Base-by-base conservation (phyloP, 208 protist genomes). In the Trypanosoma platydactyli region DNA sequence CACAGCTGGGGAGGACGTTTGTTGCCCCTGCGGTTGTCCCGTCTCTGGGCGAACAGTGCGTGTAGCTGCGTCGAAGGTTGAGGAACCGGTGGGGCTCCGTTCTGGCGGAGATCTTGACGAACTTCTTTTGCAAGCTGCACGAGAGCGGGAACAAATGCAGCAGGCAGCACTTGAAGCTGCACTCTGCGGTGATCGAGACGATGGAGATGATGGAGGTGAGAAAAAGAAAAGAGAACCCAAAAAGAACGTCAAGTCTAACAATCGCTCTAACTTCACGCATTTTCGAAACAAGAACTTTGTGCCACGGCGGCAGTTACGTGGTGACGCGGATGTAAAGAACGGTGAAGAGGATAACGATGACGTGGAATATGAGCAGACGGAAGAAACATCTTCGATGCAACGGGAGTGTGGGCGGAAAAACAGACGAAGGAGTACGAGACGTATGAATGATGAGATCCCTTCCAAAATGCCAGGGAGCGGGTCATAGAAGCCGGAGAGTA, bases 181-280 rank as follows among this genome's bases (percentile, higher is more conserved):
- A 4, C 44, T 16, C 6, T 22, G 6, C 25, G 54, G 46, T 15
- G 54, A 72, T 24, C 58, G 64, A 25, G 73, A 27, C 5, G 46
- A 64, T 49, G 68, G 68, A 15, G 73, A 76, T 44, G 71, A 71
- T 1, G 58, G 35, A 7, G 54, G 18, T 29, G 71, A 64, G 12
- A 44, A 61, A 46, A 61, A 57, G 53, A 78, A 64, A 58, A 74
- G 73, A n/a, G 76, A 83, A 38, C 74, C 76, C 48, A 94, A 94
- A 60, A 91, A 90, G 70, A 92, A 94, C 64, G 88, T 94, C 12
- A 94, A 94, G 78, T 80, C 82, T 40, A 94, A 94, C 59, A 94
- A 94, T 45, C 75, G 85, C 11, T 91, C 83, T 5, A 92, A 94
- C 77, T 92, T 94, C 59, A 88, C 85, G 13, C 86, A 91, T 56